Evolutionary conservation across 1,139 yeast genomes (phyloP).

Genomic region (Pichia sp.): DNA sequence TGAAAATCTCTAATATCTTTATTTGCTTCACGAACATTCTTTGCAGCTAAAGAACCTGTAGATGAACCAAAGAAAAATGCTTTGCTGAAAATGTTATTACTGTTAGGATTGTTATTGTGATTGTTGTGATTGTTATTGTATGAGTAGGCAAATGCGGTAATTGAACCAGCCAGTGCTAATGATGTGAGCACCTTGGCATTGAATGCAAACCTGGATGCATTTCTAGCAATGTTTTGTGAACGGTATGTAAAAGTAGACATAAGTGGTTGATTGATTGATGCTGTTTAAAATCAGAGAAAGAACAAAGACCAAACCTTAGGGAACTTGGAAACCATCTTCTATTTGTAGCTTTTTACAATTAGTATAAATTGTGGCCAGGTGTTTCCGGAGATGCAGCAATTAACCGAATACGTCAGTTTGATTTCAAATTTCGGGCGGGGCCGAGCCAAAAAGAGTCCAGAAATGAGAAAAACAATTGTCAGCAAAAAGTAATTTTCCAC

Average conservation of each 20-base stretch:
- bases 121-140: conserved; percentile 11
- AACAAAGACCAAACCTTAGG: too few species aligned
- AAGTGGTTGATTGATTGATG: neutral
- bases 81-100: conserved; percentile 7
- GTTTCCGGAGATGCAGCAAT: neutral
- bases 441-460: neutral
- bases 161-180: conserved; percentile 17
- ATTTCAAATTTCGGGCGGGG: neutral
- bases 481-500: too few species aligned
- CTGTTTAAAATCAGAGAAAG: too few species aligned
- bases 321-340: too few species aligned
- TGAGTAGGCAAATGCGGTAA: conserved; percentile 17
- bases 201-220: conserved; percentile 1
- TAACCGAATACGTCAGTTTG: too few species aligned
- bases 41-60: conserved; percentile 14
- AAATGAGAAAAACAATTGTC: neutral
- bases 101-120: conserved; percentile 8
- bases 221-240: neutral
- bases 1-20: conserved; percentile 30
- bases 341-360: neutral
- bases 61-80: conserved; percentile 24
- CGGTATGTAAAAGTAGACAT: conserved; percentile 5
- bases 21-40: conserved; percentile 25
- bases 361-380: neutral
- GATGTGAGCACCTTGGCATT: conserved; percentile 5